Percentiles rank a stretch among this genome's conserved stretches.
phyloP scores from a whole-genome alignment of 345 rosid genomes.

The Combretum micranthum region DNA sequence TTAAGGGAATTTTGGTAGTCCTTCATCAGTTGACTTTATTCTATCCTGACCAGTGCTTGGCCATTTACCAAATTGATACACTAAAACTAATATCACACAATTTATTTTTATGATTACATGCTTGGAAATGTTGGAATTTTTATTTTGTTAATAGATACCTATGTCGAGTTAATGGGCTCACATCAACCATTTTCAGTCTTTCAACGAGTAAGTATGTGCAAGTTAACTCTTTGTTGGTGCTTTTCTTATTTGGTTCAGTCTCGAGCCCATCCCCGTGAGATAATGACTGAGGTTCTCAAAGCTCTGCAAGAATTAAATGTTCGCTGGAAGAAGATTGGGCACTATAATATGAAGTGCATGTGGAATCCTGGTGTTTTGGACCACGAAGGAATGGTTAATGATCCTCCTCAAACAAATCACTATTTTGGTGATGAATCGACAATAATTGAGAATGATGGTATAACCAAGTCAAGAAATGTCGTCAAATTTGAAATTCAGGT shows the following conservation, averaged over 20 bases:
- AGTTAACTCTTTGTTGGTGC: no score
- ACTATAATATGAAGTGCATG: conserved; percentile 97
- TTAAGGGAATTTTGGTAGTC: no score
- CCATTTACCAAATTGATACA: no score
- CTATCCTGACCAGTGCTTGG: no score
- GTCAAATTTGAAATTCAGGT: conserved; percentile 98
- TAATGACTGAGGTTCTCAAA: conserved; percentile 94
- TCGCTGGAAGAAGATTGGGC: conserved; percentile 97
- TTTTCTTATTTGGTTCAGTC: conserved; percentile 39
- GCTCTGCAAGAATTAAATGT: conserved; percentile 91
- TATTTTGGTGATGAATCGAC: conserved; percentile 66
- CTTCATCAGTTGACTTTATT: no score
- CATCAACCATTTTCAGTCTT: no score
- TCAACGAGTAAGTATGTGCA: no score
- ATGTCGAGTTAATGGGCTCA: no score
- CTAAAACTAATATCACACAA: no score
- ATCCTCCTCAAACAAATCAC: conserved; percentile 40
- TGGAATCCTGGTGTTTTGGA: conserved; percentile 69
- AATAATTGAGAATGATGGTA: conserved; percentile 58
- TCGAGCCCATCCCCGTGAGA: conserved; percentile 95
- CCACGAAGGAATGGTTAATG: conserved; percentile 59
- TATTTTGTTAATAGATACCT: no score
- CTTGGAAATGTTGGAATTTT: no score
- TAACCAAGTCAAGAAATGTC: conserved; percentile 45
- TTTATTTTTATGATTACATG: no score